These are phyloP conservation scores for Fusarium zealandicum DNA, from an alignment of 2,329 filamentous ascomycete species.

Conservation along the genomic window DNA sequence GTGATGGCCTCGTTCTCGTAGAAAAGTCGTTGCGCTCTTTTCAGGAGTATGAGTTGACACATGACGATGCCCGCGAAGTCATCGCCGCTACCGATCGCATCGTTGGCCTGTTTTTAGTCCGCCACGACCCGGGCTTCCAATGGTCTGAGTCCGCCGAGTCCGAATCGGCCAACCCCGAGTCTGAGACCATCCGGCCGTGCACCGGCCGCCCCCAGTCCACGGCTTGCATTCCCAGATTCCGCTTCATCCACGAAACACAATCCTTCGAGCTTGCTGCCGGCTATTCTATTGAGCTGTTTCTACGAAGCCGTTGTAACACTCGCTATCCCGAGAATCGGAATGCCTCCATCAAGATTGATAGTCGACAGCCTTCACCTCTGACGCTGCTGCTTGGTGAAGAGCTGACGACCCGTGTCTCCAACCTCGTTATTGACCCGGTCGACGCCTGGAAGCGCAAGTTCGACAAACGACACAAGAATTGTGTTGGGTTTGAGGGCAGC, in stretches of 20 bases:
- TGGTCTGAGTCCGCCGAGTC: slow-evolving; percentile 55
- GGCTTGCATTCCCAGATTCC: slow-evolving; percentile 53
- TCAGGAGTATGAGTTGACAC: slow-evolving; percentile 56
- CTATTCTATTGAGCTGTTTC: slow-evolving; percentile 56
- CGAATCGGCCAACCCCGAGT: slow-evolving; percentile 47
- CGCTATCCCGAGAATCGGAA: slow-evolving; percentile 49
- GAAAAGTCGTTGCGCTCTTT: slow-evolving; percentile 58
- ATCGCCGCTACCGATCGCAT: slow-evolving; percentile 58
- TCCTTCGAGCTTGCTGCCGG: slow-evolving; percentile 50
- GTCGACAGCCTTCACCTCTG: slow-evolving; percentile 57
- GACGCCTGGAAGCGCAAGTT: slow-evolving; percentile 52
- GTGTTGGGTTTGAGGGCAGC: slow-evolving; percentile 47
- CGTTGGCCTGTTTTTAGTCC: slow-evolving; percentile 58
- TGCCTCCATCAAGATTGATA: slow-evolving; percentile 52
- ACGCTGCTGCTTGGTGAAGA: slow-evolving; percentile 56
- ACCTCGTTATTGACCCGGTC: slow-evolving; percentile 52
- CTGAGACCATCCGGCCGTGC: slow-evolving; percentile 51
- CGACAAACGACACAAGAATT: slow-evolving; percentile 49
- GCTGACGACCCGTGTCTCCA: slow-evolving; percentile 55
- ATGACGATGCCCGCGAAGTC: slow-evolving; percentile 54
- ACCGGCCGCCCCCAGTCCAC: slow-evolving; percentile 54
- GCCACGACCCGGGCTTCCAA: slow-evolving; percentile 58
- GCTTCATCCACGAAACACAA: slow-evolving; percentile 50
- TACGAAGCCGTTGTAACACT: slow-evolving; percentile 52
- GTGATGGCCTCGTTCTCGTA: slow-evolving; percentile 51